Conservation (phyloP, 441 rosid genomes). For the Aquilaria agallochum region DNA sequence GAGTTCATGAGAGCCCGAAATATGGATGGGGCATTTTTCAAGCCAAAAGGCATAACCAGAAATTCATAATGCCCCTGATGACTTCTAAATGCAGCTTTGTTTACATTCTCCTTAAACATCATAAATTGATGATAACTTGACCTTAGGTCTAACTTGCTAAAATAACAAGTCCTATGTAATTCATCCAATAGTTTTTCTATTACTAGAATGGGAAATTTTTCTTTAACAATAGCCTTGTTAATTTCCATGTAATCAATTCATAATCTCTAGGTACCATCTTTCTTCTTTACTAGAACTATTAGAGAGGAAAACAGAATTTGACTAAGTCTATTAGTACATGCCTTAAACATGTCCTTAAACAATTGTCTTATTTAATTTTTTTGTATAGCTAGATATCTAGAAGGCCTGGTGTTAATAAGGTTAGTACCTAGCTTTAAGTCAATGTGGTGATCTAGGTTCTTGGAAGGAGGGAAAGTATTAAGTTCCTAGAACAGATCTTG, state of each 20-base stretch:
- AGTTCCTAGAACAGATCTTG: no score
- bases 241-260: no score
- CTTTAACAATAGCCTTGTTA: neutral
- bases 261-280: no score
- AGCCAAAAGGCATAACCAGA: neutral
- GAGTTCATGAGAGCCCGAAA: neutral
- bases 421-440: no score
- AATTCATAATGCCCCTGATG: neutral
- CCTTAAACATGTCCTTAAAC: neutral
- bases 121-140: conserved; percentile 1
- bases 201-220: neutral
- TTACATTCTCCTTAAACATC: neutral
- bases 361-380: neutral
- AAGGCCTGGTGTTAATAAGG: no score
- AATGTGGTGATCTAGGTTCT: no score
- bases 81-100: neutral
- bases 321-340: neutral
- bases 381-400: no score
- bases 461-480: no score
- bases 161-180: neutral
- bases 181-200: conserved; percentile 5
- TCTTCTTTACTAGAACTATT: neutral
- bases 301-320: neutral
- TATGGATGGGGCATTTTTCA: neutral
- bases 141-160: conserved; percentile 9